Evolutionary conservation across 345 rosid genomes (phyloP).

Genomic region (Boechera divaricarpa): DNA sequence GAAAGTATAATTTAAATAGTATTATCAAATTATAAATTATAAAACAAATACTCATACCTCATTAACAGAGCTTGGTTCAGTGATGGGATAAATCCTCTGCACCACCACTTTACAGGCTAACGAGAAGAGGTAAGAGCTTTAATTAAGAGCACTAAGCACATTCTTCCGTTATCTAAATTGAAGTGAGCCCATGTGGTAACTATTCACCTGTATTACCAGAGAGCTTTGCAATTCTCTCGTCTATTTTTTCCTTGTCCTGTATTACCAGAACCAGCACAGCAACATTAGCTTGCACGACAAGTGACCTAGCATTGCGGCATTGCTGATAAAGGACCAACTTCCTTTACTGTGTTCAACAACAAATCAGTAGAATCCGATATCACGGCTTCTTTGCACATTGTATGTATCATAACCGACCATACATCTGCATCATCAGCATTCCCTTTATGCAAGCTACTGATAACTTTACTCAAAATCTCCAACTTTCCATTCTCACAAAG

Average conservation of each 20-base stretch:
- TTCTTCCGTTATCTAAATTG: not conserved
- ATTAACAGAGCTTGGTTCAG: not conserved
- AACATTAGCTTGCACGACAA: not conserved
- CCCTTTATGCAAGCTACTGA: conserved; percentile 51
- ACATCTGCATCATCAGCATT: conserved; percentile 47
- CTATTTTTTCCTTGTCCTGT: not conserved
- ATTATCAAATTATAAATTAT: too few species aligned
- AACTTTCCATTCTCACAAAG: conserved; percentile 52
- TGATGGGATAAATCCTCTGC: not conserved
- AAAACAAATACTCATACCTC: not conserved
- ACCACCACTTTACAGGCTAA: not conserved
- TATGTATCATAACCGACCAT: conserved; percentile 53
- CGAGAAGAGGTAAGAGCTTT: not conserved
- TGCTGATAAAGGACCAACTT: conserved; percentile 16
- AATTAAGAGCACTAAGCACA: not conserved
- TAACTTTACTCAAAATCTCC: conserved; percentile 51
- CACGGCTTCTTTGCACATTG: conserved; percentile 42
- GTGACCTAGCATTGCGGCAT: conserved; percentile 18
- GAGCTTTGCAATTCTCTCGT: too few species aligned
- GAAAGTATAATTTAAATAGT: too few species aligned
- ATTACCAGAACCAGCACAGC: too few species aligned
- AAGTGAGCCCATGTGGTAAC: not conserved
- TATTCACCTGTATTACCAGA: not conserved
- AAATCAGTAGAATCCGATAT: conserved; percentile 42
- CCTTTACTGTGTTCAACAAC: conserved; percentile 31